phyloP scores from a whole-genome alignment of 306 rosid genomes.

The Canavalia ensiformis region DNA sequence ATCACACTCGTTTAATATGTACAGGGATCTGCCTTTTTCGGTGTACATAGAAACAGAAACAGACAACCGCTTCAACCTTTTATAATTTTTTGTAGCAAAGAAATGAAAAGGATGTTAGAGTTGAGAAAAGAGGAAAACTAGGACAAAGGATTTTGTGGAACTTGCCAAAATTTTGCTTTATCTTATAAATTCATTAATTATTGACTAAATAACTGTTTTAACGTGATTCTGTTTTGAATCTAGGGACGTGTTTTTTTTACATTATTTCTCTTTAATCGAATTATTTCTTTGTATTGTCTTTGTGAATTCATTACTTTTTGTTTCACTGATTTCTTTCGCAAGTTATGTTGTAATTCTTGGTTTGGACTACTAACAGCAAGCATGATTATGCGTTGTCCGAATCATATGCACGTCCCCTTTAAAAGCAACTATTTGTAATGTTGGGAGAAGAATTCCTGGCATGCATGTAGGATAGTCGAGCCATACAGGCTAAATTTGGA shows the following conservation, averaged over 20 bases:
- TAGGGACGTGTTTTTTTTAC: neutral
- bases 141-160: slow-evolving; percentile 29
- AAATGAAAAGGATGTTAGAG: slow-evolving; percentile 50
- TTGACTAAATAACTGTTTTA: neutral
- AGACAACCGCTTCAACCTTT: slow-evolving; percentile 44
- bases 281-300: too few species aligned
- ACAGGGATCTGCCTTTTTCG: slow-evolving; percentile 57
- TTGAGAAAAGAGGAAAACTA: slow-evolving; percentile 44
- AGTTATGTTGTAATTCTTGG: too few species aligned
- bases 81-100: slow-evolving; percentile 55
- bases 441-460: too few species aligned
- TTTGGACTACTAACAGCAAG: too few species aligned
- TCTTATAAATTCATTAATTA: slow-evolving; percentile 38
- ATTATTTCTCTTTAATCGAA: neutral
- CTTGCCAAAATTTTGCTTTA: slow-evolving; percentile 49
- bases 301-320: too few species aligned
- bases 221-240: neutral
- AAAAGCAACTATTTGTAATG: too few species aligned
- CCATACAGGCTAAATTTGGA: too few species aligned
- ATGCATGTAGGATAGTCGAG: too few species aligned
- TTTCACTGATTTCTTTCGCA: too few species aligned
- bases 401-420: too few species aligned
- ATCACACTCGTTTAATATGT: slow-evolving; percentile 50
- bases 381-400: too few species aligned
- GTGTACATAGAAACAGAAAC: slow-evolving; percentile 66